Evolutionary conservation across 257 asterid species (phyloP).

Genomic region (Marsdenia floribunda): DNA sequence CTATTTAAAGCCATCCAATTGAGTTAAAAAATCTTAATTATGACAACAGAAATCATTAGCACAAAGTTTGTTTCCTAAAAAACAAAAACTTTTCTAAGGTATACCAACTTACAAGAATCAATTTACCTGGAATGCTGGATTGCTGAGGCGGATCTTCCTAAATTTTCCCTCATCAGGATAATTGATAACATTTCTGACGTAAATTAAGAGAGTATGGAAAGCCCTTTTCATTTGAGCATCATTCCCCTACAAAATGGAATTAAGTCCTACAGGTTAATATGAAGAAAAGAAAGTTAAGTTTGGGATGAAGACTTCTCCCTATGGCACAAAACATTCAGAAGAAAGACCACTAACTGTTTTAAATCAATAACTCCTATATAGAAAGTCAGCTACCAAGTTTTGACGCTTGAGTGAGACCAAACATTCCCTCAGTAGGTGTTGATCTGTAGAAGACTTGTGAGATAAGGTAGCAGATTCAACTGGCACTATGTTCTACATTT

Average conservation of each 20-base stretch:
- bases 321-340: neutral
- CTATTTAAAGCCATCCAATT: neutral
- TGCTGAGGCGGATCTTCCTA: slow-evolving; percentile 68
- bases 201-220: slow-evolving; percentile 53
- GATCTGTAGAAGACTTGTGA: slow-evolving; percentile 23
- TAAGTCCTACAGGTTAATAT: neutral
- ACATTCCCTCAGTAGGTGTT: slow-evolving; percentile 53
- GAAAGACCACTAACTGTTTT: neutral
- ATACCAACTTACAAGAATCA: neutral
- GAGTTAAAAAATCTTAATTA: neutral
- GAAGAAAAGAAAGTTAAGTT: neutral
- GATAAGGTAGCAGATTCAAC: slow-evolving; percentile 28
- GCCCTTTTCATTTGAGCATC: slow-evolving; percentile 34
- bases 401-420: slow-evolving; percentile 59
- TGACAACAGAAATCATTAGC: neutral
- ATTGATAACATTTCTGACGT: slow-evolving; percentile 44
- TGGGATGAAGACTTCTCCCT: neutral
- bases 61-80: neutral
- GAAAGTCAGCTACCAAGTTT: slow-evolving; percentile 44
- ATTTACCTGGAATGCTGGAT: slow-evolving; percentile 68
- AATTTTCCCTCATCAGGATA: slow-evolving; percentile 61
- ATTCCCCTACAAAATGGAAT: slow-evolving; percentile 37
- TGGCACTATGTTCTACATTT: slow-evolving; percentile 26
- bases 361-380: neutral
- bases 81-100: neutral